A percentile compares a stretch with the other conserved stretches of the same genome.
These are phyloP conservation scores for Colletotrichum trifolii DNA, from an alignment of 2,329 filamentous ascomycete species.

Conservation along the genomic window DNA sequence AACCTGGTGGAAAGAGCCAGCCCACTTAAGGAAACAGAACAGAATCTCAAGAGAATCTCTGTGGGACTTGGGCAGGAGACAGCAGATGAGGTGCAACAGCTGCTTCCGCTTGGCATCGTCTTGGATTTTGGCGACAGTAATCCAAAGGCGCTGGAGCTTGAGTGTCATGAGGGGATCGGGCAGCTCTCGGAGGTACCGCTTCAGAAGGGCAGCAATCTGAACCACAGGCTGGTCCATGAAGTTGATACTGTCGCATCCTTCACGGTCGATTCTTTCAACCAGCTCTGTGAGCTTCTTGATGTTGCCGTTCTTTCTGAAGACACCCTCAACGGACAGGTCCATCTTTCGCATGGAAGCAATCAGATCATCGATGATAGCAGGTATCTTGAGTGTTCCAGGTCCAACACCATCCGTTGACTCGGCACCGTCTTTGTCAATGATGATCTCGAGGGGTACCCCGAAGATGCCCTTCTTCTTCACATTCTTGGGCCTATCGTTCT, in stretches of 20 bases:
- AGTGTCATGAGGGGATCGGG: constrained; percentile 95
- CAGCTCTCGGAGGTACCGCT: constrained; percentile 93
- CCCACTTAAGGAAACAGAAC: constrained; percentile 97
- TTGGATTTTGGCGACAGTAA: constrained; percentile 87
- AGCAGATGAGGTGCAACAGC: constrained; percentile 90
- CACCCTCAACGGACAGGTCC: constrained; percentile 98
- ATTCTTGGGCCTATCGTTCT: constrained; percentile 80
- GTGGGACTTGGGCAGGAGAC: constrained; percentile 90
- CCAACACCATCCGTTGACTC: constrained; percentile 98
- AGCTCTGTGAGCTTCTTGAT: constrained; percentile 93
- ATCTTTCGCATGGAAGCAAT: constrained; percentile 97
- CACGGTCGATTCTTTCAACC: constrained; percentile 85
- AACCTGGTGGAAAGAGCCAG: constrained; percentile 94
- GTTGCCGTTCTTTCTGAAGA: constrained; percentile 99
- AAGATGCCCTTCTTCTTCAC: constrained; percentile 95
- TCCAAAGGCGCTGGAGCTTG: constrained; percentile 92
- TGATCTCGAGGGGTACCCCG: constrained; percentile 85
- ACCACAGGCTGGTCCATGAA: constrained; percentile 91
- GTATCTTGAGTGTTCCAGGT: constrained; percentile 88
- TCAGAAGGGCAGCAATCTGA: constrained; percentile 91
- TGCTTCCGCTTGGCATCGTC: constrained; percentile 86
- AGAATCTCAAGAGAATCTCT: constrained; percentile 94
- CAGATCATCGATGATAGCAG: constrained; percentile 93
- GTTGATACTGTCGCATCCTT: constrained; percentile 86
- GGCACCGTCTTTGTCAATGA: constrained; percentile 92